Evolutionary conservation across 495 filamentous ascomycete genomes (phyloP).

Genomic region (Baudoinia panamericana): DNA sequence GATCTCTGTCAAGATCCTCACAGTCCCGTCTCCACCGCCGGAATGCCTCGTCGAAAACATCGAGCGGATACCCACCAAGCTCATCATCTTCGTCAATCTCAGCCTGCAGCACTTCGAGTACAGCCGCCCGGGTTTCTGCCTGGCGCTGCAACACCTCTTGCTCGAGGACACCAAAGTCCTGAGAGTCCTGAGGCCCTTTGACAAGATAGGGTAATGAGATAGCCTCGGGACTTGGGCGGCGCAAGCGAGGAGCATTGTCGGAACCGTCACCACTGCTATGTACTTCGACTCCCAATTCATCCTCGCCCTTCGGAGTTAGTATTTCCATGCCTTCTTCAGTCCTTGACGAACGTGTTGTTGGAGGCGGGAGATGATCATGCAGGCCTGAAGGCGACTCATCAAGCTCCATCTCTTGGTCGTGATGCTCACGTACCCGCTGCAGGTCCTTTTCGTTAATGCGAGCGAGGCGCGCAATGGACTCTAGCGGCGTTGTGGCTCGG

Average conservation of each 20-base stretch:
- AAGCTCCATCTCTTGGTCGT: conserved; percentile 13
- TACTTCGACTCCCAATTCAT: conserved; percentile 13
- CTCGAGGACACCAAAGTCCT: conserved; percentile 1
- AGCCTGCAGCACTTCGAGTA: conserved; percentile 9
- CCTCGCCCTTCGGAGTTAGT: conserved; percentile 21
- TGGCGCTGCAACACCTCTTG: conserved; percentile 20
- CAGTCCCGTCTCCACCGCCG: conserved; percentile 10
- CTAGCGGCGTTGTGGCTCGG: conserved; percentile 25
- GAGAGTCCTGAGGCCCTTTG: conserved; percentile 22
- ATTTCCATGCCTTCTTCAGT: conserved; percentile 15
- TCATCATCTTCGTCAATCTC: background rate
- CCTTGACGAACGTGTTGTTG: conserved; percentile 8
- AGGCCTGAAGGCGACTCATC: conserved; percentile 7
- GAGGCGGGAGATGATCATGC: conserved; percentile 6
- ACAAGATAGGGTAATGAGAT: conserved; percentile 26
- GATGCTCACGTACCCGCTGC: conserved; percentile 5
- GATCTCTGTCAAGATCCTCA: conserved; percentile 12
- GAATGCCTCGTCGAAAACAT: background rate
- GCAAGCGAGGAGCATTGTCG: conserved; percentile 8
- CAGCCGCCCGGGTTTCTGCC: conserved; percentile 8
- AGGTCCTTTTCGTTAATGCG: conserved; percentile 18
- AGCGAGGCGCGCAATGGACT: conserved; percentile 19
- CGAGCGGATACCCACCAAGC: background rate
- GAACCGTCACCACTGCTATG: conserved; percentile 11
- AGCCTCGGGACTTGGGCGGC: conserved; percentile 22